These are phyloP conservation scores for Gracilaria gracilis DNA, from an alignment of 23 red algal genomes.

Conservation along the genomic window DNA sequence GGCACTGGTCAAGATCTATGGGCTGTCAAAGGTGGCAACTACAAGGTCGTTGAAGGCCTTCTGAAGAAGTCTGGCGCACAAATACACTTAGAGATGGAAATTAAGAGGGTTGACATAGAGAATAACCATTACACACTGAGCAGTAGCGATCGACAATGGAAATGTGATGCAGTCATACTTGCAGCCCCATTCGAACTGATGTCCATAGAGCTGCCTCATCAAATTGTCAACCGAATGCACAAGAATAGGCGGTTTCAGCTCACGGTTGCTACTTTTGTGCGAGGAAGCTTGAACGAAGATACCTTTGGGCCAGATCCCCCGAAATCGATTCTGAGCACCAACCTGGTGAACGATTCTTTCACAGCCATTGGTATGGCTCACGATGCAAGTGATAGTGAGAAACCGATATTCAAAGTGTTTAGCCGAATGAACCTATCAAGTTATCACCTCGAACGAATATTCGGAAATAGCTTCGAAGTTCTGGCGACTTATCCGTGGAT, in stretches of 20 bases:
- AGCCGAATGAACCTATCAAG: constrained; percentile 14
- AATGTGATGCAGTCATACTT: constrained; percentile 70
- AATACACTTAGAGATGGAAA: constrained; percentile 20
- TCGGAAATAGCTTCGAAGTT: constrained; percentile 31
- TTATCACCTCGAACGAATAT: constrained; percentile 17
- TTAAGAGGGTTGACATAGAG: constrained; percentile 12
- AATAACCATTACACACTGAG: constrained; percentile 4
- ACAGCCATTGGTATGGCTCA: constrained; percentile 41
- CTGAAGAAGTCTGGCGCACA: constrained; percentile 27
- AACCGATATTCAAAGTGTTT: constrained; percentile 69
- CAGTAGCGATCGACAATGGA: neutral
- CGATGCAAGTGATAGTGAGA: neutral
- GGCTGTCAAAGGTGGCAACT: constrained; percentile 73
- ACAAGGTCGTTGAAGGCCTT: constrained; percentile 44
- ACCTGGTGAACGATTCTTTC: constrained; percentile 47
- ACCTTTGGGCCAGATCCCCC: constrained; percentile 68
- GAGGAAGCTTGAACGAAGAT: constrained; percentile 42
- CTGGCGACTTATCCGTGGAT: constrained; percentile 49
- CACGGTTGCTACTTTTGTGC: constrained; percentile 74
- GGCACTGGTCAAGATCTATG: constrained; percentile 70
- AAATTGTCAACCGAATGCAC: neutral
- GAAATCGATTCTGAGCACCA: constrained; percentile 43
- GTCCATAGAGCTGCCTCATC: constrained; percentile 14
- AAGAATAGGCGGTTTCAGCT: constrained; percentile 49
- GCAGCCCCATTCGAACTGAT: constrained; percentile 69